Conservation (phyloP, 2,329 filamentous ascomycete species). For the Pezizomycotina sp. region DNA sequence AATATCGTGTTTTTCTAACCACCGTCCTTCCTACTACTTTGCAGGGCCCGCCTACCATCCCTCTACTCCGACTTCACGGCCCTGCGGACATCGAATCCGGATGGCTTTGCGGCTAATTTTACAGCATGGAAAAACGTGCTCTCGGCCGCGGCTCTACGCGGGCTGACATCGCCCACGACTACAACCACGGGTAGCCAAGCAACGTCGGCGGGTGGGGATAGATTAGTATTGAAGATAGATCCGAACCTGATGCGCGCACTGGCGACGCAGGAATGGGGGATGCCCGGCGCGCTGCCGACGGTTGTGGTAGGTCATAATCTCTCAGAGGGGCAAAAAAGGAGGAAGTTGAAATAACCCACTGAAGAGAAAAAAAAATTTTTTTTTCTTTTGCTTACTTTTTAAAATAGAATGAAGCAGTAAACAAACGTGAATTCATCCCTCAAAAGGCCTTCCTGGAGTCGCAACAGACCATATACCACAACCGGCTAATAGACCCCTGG, state of each 20-base stretch:
- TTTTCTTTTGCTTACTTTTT: slow-evolving; percentile 1
- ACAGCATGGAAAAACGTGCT: slow-evolving; percentile 63
- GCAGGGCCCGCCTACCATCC: slow-evolving; percentile 59
- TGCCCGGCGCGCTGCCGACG: slow-evolving; percentile 61
- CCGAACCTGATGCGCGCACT: no score
- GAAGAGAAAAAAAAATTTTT: neutral
- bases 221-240: slow-evolving; percentile 38
- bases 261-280: slow-evolving; percentile 60
- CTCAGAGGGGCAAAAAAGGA: no score
- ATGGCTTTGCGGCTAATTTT: slow-evolving; percentile 68
- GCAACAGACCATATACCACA: slow-evolving; percentile 55
- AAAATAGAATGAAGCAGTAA: slow-evolving; percentile 49
- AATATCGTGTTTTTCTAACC: slow-evolving; percentile 4
- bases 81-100: slow-evolving; percentile 61
- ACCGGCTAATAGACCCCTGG: slow-evolving; percentile 30
- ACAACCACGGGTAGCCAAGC: slow-evolving; percentile 27
- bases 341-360: neutral
- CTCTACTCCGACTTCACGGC: slow-evolving; percentile 74
- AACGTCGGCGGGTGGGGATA: no score
- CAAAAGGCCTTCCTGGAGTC: slow-evolving; percentile 47
- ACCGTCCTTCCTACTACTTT: slow-evolving; percentile 14
- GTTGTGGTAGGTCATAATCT: slow-evolving; percentile 53
- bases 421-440: slow-evolving; percentile 51
- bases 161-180: slow-evolving; percentile 40
- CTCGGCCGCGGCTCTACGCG: slow-evolving; percentile 48